phyloP scores from a whole-genome alignment of 2,329 filamentous ascomycete genomes.

The Myriosclerotinia duriaeana region DNA sequence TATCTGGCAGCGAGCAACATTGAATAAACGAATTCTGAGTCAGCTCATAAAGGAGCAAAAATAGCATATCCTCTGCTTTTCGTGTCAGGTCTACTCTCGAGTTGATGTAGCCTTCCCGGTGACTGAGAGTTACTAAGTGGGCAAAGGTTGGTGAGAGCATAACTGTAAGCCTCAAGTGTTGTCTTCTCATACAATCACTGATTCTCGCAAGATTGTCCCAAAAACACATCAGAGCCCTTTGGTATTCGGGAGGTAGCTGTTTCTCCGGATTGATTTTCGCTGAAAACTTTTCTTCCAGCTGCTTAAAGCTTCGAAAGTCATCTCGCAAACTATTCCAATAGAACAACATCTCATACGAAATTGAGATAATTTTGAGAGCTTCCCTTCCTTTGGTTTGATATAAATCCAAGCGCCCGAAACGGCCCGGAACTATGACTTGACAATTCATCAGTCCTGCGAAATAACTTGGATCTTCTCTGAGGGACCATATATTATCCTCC shows the following conservation, averaged over 20 bases:
- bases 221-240: background rate
- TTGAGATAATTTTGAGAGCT: background rate
- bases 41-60: background rate
- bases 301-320: background rate
- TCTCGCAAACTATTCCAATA: background rate
- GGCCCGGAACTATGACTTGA: too few relatives aligned
- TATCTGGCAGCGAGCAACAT: background rate
- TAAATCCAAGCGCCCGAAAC: too few relatives aligned
- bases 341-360: background rate
- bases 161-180: background rate
- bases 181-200: background rate
- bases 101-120: too few relatives aligned
- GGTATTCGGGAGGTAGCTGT: background rate
- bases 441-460: background rate
- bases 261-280: background rate
- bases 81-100: too few relatives aligned
- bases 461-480: conserved; percentile 6
- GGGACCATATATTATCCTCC: background rate
- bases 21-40: background rate
- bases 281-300: background rate
- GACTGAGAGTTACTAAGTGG: too few relatives aligned
- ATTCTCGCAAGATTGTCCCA: background rate
- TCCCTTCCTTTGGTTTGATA: too few relatives aligned
- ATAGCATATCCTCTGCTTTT: background rate
- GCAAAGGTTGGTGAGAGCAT: background rate